These are phyloP conservation scores for Lasiosphaeria hispida DNA, from an alignment of 495 filamentous ascomycete genomes.

Conservation along the genomic window DNA sequence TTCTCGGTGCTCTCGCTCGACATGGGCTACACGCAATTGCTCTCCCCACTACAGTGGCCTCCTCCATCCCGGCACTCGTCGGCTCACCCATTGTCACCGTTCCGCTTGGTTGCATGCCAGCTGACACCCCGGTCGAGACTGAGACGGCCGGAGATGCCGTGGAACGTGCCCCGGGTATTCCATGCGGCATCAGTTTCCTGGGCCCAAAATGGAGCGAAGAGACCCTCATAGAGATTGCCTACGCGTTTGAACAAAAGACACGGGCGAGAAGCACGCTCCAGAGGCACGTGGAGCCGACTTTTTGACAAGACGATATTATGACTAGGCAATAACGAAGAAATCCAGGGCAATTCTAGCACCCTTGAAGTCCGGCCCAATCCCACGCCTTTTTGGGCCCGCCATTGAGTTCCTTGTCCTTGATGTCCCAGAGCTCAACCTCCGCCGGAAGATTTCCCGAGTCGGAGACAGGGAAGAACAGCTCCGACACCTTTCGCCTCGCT, in stretches of 20 bases:
- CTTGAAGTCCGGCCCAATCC: no score
- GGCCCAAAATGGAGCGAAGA: constrained; percentile 54
- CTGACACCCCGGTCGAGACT: constrained; percentile 20
- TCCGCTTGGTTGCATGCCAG: constrained; percentile 38
- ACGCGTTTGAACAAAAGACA: constrained; percentile 67
- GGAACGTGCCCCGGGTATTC: constrained; percentile 13
- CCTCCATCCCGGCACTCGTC: constrained; percentile 22
- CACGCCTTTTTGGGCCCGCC: no score
- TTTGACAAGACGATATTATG: no score
- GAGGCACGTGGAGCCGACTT: no score
- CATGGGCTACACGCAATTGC: constrained; percentile 44
- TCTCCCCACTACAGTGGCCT: constrained; percentile 37
- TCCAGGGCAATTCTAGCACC: no score
- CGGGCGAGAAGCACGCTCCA: constrained; percentile 36
- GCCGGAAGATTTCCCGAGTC: no score
- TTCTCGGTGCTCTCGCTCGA: constrained; percentile 34
- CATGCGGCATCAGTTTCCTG: constrained; percentile 46
- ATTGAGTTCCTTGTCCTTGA: no score
- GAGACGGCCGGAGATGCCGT: constrained; percentile 16
- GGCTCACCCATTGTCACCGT: constrained; percentile 45
- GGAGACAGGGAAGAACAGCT: no score
- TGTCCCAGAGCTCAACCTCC: no score
- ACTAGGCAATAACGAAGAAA: no score
- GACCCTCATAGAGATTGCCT: constrained; percentile 59
- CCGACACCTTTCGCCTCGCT: no score